Base-by-base conservation (phyloP, 495 filamentous ascomycete species). In the Penicillium herquei region DNA sequence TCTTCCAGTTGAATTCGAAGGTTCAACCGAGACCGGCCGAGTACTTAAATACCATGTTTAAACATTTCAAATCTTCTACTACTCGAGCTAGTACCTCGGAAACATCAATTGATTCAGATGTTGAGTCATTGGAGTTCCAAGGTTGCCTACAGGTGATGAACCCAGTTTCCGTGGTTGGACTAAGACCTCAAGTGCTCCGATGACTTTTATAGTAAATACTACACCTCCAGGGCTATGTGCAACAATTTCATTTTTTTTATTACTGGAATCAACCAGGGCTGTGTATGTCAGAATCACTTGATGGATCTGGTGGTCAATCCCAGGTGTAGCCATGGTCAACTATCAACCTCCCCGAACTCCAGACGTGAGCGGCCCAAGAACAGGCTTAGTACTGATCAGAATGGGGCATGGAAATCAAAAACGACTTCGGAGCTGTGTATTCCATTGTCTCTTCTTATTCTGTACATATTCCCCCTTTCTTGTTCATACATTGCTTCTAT, bases 301-400 rank as follows among this genome's bases (percentile, higher is more conserved):
- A 7, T 41, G 17, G 7, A 9, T 14, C 16, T 47, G 35, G 30
- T 30, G 6, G 42, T 47, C 13, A 37, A 47, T 35, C 49, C 42
- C 55, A 32, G 37, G 34, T 16, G 3, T 39, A 43, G 49, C 55
- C 55, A 52, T 43, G 55, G 55, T 17, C 35, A 3, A 13, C 7
- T 11, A 12, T n/a, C n/a, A 13, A 13, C 6, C 14, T 52, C 44
- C 42, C 35, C 26, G 30, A 31, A 13, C 39, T 49, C 39, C 6
- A 32, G 16, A 14, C 30, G 30, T 40, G 16, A 55, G 46, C 21
- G 26, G 43, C 5, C 43, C 43, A 46, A 14, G 6, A 55, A 42
- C 14, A 9, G 53, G 46, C 17, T 50, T 50, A 44, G 53, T 50
- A n/a, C 14, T 39, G n/a, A 17, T 18, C 16, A 18, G 5, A 7